These are phyloP conservation scores for Colletotrichum destructivum DNA, from an alignment of 2,329 filamentous ascomycete species.

Conservation along the genomic window DNA sequence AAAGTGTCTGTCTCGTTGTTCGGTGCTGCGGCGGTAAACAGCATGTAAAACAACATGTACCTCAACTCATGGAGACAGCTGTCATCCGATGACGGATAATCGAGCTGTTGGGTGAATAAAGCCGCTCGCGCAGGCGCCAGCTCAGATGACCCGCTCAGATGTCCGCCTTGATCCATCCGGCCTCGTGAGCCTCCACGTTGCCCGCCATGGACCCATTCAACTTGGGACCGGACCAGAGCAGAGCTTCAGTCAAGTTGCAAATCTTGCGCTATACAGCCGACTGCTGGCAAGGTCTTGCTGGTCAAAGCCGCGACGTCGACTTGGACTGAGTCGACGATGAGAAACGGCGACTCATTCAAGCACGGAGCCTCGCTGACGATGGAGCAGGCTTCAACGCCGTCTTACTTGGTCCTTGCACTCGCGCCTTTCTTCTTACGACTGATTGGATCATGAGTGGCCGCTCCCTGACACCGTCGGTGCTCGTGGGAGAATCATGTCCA, in stretches of 20 bases:
- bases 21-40: constrained; percentile 19
- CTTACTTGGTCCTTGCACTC: constrained; percentile 17
- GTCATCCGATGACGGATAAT: background rate
- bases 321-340: background rate
- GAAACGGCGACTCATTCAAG: constrained; percentile 1
- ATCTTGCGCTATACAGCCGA: constrained; percentile 24
- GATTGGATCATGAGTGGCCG: constrained; percentile 34
- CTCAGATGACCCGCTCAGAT: constrained; percentile 32
- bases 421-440: constrained; percentile 20
- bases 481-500: constrained; percentile 16
- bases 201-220: constrained; percentile 23
- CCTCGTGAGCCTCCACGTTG: constrained; percentile 35
- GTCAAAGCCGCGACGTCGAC: constrained; percentile 1
- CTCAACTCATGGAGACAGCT: background rate
- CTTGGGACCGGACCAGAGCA: constrained; percentile 1
- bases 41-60: background rate
- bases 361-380: background rate
- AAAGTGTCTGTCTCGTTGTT: background rate
- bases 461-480: constrained; percentile 36
- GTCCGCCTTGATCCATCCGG: constrained; percentile 21
- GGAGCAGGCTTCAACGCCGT: constrained; percentile 4
- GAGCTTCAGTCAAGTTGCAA: constrained; percentile 7
- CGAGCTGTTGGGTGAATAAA: background rate
- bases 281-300: constrained; percentile 17
- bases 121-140: constrained; percentile 10